Evolutionary conservation across 2,329 filamentous ascomycete genomes (phyloP).

Genomic region (Monilinia fructicola): DNA sequence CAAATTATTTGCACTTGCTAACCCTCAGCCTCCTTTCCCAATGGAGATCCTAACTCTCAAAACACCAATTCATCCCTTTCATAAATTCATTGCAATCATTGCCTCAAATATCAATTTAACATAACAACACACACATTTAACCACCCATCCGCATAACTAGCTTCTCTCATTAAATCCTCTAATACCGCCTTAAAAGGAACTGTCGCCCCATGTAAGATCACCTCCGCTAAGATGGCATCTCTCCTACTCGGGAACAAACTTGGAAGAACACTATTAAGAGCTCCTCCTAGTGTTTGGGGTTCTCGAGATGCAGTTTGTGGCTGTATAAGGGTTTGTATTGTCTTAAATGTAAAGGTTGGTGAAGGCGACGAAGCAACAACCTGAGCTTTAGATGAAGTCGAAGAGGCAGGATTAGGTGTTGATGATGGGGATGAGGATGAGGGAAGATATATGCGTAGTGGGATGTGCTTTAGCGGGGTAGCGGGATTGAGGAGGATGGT

Average conservation of each 20-base stretch:
- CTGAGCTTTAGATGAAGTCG: constrained; percentile 36
- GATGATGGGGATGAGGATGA: constrained; percentile 63
- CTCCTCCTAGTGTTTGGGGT: constrained; percentile 70
- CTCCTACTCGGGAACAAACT: constrained; percentile 82
- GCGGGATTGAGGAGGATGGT: constrained; percentile 74
- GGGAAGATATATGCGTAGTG: constrained; percentile 82
- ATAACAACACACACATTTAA: constrained; percentile 78
- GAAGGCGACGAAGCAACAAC: constrained; percentile 26
- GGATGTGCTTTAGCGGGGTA: constrained; percentile 76
- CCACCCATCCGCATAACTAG: constrained; percentile 91
- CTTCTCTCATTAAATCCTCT: constrained; percentile 78
- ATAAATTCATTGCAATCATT: constrained; percentile 8
- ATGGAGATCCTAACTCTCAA: neutral
- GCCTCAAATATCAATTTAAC: constrained; percentile 31
- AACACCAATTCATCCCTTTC: neutral
- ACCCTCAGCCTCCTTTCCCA: neutral
- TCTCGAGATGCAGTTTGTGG: constrained; percentile 48
- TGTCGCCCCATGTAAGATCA: constrained; percentile 79
- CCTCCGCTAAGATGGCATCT: constrained; percentile 79
- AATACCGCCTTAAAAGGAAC: constrained; percentile 78
- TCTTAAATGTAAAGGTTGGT: constrained; percentile 58
- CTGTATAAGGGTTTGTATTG: constrained; percentile 74
- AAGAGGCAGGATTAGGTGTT: constrained; percentile 48
- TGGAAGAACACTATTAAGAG: constrained; percentile 73
- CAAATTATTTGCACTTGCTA: neutral